Conservation (phyloP, 495 filamentous ascomycete species). For the Penicillium tannophilum region DNA sequence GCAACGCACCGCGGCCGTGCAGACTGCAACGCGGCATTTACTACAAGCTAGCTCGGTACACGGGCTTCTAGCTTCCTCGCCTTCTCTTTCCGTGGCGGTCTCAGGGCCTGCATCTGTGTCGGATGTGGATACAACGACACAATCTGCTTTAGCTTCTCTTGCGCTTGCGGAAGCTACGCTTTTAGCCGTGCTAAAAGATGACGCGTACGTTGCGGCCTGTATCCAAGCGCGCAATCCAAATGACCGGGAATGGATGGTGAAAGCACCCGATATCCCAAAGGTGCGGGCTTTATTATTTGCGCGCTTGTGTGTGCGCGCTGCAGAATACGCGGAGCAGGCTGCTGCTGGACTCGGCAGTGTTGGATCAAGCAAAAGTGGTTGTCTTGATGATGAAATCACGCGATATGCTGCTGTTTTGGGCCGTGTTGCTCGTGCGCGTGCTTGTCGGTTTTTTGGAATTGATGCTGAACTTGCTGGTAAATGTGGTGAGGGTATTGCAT, state of each 20-base stretch:
- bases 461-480: slow-evolving; percentile 82
- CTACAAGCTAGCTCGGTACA: slow-evolving; percentile 80
- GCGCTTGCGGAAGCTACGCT: slow-evolving; percentile 87
- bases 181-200: slow-evolving; percentile 86
- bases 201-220: slow-evolving; percentile 81
- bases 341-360: slow-evolving; percentile 47
- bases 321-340: slow-evolving; percentile 57
- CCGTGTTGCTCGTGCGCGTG: slow-evolving; percentile 73
- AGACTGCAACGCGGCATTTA: slow-evolving; percentile 74
- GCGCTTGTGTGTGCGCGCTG: slow-evolving; percentile 74
- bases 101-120: slow-evolving; percentile 16
- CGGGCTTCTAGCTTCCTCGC: slow-evolving; percentile 58
- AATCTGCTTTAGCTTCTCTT: slow-evolving; percentile 71
- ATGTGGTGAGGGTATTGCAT: slow-evolving; percentile 80
- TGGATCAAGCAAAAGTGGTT: slow-evolving; percentile 28
- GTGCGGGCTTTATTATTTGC: slow-evolving; percentile 87
- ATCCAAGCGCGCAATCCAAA: slow-evolving; percentile 75
- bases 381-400: slow-evolving; percentile 60
- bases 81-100: slow-evolving; percentile 22
- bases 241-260: slow-evolving; percentile 92
- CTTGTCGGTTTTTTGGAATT: slow-evolving; percentile 86
- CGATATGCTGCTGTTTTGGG: slow-evolving; percentile 74
- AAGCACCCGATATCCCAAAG: slow-evolving; percentile 79
- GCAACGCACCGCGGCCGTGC: slow-evolving; percentile 67
- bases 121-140: slow-evolving; percentile 66